A percentile compares a stretch with the other conserved stretches of the same genome.
phyloP scores from a whole-genome alignment of 2,329 filamentous ascomycete species.

The Xylariaceae sp. region DNA sequence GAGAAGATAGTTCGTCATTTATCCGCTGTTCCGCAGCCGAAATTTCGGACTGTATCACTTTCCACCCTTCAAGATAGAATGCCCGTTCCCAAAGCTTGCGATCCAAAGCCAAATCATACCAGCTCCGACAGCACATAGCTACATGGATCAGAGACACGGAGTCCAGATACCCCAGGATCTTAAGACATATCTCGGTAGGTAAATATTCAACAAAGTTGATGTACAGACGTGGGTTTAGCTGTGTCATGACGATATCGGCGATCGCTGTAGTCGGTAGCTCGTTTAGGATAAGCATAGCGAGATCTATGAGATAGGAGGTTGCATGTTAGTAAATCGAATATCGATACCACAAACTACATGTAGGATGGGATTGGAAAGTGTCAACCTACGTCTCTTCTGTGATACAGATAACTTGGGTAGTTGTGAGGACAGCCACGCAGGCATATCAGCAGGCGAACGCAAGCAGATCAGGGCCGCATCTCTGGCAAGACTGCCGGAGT shows the following conservation, averaged over 20 bases:
- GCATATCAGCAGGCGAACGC: slow-evolving; percentile 48
- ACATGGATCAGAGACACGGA: slow-evolving; percentile 78
- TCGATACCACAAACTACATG: background rate
- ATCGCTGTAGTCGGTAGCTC: slow-evolving; percentile 80
- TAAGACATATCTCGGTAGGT: slow-evolving; percentile 86
- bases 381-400: slow-evolving; percentile 52
- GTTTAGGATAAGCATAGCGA: slow-evolving; percentile 77
- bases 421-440: slow-evolving; percentile 54
- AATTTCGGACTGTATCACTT: slow-evolving; percentile 68
- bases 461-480: slow-evolving; percentile 40
- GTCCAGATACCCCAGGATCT: slow-evolving; percentile 85
- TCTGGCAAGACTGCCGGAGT: slow-evolving; percentile 34
- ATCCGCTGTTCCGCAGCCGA: slow-evolving; percentile 64
- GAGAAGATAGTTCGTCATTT: slow-evolving; percentile 47
- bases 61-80: slow-evolving; percentile 87
- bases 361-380: slow-evolving; percentile 4
- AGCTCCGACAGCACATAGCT: slow-evolving; percentile 76
- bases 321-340: slow-evolving; percentile 21
- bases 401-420: slow-evolving; percentile 52
- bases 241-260: slow-evolving; percentile 73
- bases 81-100: slow-evolving; percentile 83
- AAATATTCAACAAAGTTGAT: slow-evolving; percentile 88
- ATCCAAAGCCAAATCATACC: slow-evolving; percentile 81
- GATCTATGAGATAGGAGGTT: slow-evolving; percentile 56
- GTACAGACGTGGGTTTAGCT: slow-evolving; percentile 80